Evolutionary conservation across 345 rosid genomes (phyloP), one percentile per base, ranked within the genome.

Genomic region (Citrus unshiu): DNA sequence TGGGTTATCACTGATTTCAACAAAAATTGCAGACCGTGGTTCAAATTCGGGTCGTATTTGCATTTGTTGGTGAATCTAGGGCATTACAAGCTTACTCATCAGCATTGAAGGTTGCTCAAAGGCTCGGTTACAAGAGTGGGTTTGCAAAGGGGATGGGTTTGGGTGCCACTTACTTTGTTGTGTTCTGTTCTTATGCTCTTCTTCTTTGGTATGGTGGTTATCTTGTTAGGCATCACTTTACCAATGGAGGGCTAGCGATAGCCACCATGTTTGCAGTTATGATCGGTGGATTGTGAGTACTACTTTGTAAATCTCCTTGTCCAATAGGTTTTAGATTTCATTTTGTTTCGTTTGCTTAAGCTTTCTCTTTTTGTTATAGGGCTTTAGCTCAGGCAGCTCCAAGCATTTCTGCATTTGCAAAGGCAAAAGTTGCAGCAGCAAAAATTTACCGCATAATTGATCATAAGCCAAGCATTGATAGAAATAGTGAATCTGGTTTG

Each of bases 191-290:
- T 72, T 95, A 95, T 60, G 99, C 98, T 9, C 92, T 95, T 49
- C 93, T 95, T 74, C 93, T 95, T 39, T 95, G 98, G 99, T 95
- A 95, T 77, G 98, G 99, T 9, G 99, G 98, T 22, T 92, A 89
- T 59, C 95, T 95, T 29, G 97, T 93, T 69, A 87, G 99, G 49
- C 98, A 95, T 68, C 98, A 89, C 88, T 89, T 85, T 77, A 95
- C 99, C 70, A 92, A 93, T 80, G 98, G 98, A 77, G 98, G 98
- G 58, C 97, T 95, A 30, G 98, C 99, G 7, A 92, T 95, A 40
- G 86, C 99, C 49, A 95, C 99, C 72, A 95, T 95, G 99, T 95
- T 95, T 76, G 95, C 97, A 2, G 98, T 93, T 62, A 95, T 95
- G 98, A 88, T 95, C 10, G 99, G 99, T 81, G 99, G 99, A 78